Conservation (phyloP, 352 stramenopile species). For the Phytophthora ramorum region DNA sequence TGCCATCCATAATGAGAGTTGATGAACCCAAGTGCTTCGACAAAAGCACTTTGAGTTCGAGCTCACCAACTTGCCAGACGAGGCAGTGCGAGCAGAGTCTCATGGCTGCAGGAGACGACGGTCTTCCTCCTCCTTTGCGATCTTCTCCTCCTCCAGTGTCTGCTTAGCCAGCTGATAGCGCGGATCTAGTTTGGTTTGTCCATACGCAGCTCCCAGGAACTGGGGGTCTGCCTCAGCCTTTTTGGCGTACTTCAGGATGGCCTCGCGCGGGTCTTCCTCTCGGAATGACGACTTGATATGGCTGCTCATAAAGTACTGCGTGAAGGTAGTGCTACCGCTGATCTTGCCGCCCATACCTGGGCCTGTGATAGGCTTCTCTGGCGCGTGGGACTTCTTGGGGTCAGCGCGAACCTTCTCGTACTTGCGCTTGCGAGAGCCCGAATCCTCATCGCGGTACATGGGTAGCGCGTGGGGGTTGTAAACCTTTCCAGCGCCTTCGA, state of each 20-base stretch:
- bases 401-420: slow-evolving; percentile 73
- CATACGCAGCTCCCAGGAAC: slow-evolving; percentile 72
- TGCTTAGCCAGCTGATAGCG: slow-evolving; percentile 77
- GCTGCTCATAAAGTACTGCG: slow-evolving; percentile 90
- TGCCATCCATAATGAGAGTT: slow-evolving; percentile 3
- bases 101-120: slow-evolving; percentile 71
- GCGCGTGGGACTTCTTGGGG: slow-evolving; percentile 75
- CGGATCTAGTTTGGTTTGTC: slow-evolving; percentile 69
- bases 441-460: slow-evolving; percentile 82
- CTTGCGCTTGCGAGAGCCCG: slow-evolving; percentile 69
- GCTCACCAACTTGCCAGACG: background rate
- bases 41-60: background rate
- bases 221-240: slow-evolving; percentile 72
- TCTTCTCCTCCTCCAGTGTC: slow-evolving; percentile 83
- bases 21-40: background rate
- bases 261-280: slow-evolving; percentile 84
- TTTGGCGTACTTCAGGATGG: slow-evolving; percentile 90
- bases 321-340: slow-evolving; percentile 84
- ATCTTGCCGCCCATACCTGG: slow-evolving; percentile 83
- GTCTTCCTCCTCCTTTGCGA: slow-evolving; percentile 81
- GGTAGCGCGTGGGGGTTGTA: slow-evolving; percentile 81
- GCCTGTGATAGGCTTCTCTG: slow-evolving; percentile 77
- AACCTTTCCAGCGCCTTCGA: slow-evolving; percentile 75
- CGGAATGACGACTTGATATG: slow-evolving; percentile 89
- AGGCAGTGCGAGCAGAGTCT: slow-evolving; percentile 10